phyloP scores from a whole-genome alignment of 176 grass and related monocot species.

The Areca catechu region DNA sequence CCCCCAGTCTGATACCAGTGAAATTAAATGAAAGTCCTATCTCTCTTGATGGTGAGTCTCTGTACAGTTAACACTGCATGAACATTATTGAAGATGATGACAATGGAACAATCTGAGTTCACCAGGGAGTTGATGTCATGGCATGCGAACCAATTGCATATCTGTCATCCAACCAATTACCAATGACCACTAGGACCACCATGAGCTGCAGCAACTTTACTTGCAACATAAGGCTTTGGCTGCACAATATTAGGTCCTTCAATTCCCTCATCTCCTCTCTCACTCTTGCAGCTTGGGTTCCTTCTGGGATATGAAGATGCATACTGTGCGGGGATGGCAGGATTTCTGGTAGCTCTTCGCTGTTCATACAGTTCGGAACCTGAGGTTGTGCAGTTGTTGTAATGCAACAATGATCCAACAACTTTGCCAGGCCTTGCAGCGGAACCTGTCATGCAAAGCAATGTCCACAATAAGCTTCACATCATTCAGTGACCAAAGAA shows the following conservation, averaged over 20 bases:
- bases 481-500: too few species aligned
- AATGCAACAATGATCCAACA: constrained; percentile 34
- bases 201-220: constrained; percentile 48
- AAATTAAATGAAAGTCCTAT: too few species aligned
- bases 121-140: too few species aligned
- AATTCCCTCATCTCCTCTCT: constrained; percentile 66
- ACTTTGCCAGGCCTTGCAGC: constrained; percentile 52
- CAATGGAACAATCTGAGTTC: too few species aligned
- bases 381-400: constrained; percentile 28
- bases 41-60: too few species aligned
- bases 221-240: constrained; percentile 44
- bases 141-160: too few species aligned
- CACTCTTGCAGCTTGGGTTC: constrained; percentile 67
- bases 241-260: constrained; percentile 9
- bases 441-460: constrained; percentile 36
- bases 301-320: constrained; percentile 66
- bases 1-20: too few species aligned
- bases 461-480: background rate
- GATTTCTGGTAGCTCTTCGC: constrained; percentile 36
- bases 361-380: constrained; percentile 50
- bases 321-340: constrained; percentile 32
- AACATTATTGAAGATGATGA: too few species aligned
- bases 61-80: too few species aligned
- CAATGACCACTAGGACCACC: constrained; percentile 56
- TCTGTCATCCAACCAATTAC: constrained; percentile 20